phyloP scores from a whole-genome alignment of 2,329 filamentous ascomycete genomes.

The Plectosphaerella plurivora region DNA sequence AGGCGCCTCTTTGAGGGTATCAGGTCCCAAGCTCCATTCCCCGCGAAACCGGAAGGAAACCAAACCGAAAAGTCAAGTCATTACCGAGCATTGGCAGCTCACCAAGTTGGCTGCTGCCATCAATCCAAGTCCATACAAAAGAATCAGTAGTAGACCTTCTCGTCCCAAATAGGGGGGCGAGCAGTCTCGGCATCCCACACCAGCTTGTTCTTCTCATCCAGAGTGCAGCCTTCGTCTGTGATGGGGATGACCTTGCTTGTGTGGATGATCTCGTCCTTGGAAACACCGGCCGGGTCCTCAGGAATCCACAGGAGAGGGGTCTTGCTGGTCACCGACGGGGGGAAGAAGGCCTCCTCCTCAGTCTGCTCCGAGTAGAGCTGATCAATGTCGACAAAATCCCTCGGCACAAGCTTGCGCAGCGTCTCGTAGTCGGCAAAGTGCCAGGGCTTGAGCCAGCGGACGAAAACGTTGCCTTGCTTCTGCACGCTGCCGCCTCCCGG shows the following conservation, averaged over 20 bases:
- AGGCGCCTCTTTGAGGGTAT: background rate
- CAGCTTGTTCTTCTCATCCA: slow-evolving; percentile 60
- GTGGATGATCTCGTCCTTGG: slow-evolving; percentile 71
- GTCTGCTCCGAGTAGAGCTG: slow-evolving; percentile 58
- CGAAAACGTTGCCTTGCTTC: slow-evolving; percentile 54
- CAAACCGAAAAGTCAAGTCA: background rate
- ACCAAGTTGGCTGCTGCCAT: background rate
- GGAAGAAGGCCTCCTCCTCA: slow-evolving; percentile 66
- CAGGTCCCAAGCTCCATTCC: background rate
- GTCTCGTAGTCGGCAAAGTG: slow-evolving; percentile 68
- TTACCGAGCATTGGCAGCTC: background rate
- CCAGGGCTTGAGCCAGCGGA: slow-evolving; percentile 74
- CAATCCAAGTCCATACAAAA: background rate
- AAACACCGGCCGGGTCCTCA: slow-evolving; percentile 68
- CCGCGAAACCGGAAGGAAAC: background rate
- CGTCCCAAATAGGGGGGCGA: slow-evolving; percentile 37
- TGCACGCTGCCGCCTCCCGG: slow-evolving; percentile 15
- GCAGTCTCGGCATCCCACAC: slow-evolving; percentile 35
- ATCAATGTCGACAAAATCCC: slow-evolving; percentile 38
- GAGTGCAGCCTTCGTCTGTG: slow-evolving; percentile 69
- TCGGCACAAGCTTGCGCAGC: slow-evolving; percentile 66
- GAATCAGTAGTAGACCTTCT: slow-evolving; percentile 39
- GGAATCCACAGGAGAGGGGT: slow-evolving; percentile 82
- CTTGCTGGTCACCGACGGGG: slow-evolving; percentile 61
- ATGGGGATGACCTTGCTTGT: slow-evolving; percentile 69